Evolutionary conservation across 169 alveolate species (phyloP).

Genomic region (Perkinsus olseni): DNA sequence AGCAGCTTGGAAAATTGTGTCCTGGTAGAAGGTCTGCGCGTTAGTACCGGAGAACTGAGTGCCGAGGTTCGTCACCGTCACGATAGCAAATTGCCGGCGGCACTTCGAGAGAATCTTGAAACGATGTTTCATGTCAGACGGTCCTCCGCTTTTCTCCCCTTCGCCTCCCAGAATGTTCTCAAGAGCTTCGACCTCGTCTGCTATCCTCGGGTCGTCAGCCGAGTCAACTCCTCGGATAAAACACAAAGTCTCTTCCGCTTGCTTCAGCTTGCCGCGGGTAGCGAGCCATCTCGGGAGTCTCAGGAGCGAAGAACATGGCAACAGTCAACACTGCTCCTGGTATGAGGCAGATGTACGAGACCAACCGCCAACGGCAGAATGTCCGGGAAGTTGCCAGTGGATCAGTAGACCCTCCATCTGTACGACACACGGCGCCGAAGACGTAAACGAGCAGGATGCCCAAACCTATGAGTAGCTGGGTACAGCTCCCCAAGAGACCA

Average conservation of each 20-base stretch:
- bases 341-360: background rate
- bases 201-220: background rate
- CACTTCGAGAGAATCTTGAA: background rate
- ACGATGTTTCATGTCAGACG: background rate
- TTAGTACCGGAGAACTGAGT: background rate
- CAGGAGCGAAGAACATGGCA: background rate
- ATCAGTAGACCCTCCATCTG: background rate
- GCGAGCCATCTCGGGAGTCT: background rate
- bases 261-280: background rate
- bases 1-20: background rate
- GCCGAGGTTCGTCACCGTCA: background rate
- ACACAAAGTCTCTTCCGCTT: background rate
- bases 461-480: background rate
- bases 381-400: background rate
- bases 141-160: background rate
- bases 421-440: background rate
- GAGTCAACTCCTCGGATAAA: background rate
- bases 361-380: background rate
- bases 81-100: background rate
- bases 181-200: background rate
- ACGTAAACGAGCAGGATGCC: background rate
- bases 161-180: background rate
- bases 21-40: background rate
- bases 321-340: background rate
- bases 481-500: background rate